Evolutionary conservation across 768 basidiomycete species (phyloP).

Genomic region (Tephrocybe sp.): DNA sequence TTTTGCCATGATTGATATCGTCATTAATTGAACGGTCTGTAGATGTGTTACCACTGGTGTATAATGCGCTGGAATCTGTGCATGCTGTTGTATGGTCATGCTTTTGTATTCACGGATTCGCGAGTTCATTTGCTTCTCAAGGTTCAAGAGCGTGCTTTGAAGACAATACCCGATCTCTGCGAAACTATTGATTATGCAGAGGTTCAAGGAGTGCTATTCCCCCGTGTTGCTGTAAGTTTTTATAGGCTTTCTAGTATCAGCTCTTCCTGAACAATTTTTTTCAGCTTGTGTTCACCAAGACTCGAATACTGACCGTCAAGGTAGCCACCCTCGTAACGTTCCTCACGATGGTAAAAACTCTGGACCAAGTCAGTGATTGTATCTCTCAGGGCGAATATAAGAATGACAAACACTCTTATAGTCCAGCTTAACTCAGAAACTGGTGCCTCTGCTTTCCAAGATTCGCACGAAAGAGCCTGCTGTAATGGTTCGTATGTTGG

Average conservation of each 20-base stretch:
- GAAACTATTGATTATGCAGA: conserved; percentile 95
- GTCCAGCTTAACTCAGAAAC: conserved; percentile 88
- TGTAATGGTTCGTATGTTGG: conserved; percentile 65
- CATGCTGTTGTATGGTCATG: conserved; percentile 64
- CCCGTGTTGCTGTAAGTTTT: conserved; percentile 80
- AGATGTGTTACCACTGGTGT: conserved; percentile 97
- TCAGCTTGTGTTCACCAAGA: conserved; percentile 91
- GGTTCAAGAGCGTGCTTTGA: conserved; percentile 92
- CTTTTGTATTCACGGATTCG: background rate
- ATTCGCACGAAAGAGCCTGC: conserved; percentile 95
- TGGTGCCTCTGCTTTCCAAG: conserved; percentile 91
- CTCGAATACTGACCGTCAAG: conserved; percentile 86
- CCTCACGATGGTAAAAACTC: conserved; percentile 81
- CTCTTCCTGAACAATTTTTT: background rate
- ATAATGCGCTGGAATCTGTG: conserved; percentile 95
- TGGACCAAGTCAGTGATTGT: conserved; percentile 67
- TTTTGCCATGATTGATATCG: background rate
- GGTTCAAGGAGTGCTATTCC: conserved; percentile 86
- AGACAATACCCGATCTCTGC: conserved; percentile 80
- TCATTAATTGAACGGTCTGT: conserved; percentile 10
- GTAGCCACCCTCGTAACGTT: conserved; percentile 86
- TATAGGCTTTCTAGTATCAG: background rate
- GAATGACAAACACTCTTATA: conserved; percentile 25
- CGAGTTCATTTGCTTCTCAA: conserved; percentile 23
- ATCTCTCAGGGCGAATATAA: background rate